Evolutionary conservation across 2,329 filamentous ascomycete species (phyloP).

Genomic region (Ascochyta pisi): DNA sequence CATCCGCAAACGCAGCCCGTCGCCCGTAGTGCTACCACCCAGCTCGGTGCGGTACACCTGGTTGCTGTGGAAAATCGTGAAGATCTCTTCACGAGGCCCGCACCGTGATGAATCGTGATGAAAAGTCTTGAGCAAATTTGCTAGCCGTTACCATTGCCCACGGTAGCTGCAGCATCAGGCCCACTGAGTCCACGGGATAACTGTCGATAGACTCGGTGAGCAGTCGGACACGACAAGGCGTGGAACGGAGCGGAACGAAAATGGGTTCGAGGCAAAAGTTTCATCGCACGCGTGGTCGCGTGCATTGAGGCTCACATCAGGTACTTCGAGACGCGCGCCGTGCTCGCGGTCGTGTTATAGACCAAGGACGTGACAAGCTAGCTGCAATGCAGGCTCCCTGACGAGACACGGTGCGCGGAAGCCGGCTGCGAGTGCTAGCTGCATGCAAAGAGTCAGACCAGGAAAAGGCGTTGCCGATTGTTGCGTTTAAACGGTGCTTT

Average conservation of each 20-base stretch:
- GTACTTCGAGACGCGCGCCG: constrained; percentile 38
- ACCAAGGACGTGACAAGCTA: constrained; percentile 30
- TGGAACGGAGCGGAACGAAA: constrained; percentile 37
- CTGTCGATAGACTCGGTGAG: constrained; percentile 27
- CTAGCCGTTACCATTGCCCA: constrained; percentile 17
- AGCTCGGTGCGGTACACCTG: constrained; percentile 12
- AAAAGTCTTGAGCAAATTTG: constrained; percentile 36
- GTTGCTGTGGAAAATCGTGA: constrained; percentile 14
- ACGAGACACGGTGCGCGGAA: constrained; percentile 31
- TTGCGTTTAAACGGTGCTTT: constrained; percentile 35
- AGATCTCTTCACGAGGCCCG: constrained; percentile 20
- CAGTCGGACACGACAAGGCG: constrained; percentile 27
- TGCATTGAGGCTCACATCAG: constrained; percentile 33
- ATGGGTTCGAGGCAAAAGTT: constrained; percentile 32
- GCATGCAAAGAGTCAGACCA: constrained; percentile 32
- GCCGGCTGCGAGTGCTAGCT: constrained; percentile 40
- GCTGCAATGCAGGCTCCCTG: constrained; percentile 15
- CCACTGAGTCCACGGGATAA: constrained; percentile 24
- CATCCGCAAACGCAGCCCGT: constrained; percentile 16
- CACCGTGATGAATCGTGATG: constrained; percentile 23
- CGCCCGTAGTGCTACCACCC: constrained; percentile 9
- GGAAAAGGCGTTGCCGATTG: constrained; percentile 32
- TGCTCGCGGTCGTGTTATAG: constrained; percentile 42
- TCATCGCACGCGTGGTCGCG: constrained; percentile 39
- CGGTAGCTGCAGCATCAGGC: constrained; percentile 15